Percentiles rank a stretch among this genome's conserved stretches.
Conservation (phyloP, 2,329 filamentous ascomycete species). For the Aureobasidium sp. region DNA sequence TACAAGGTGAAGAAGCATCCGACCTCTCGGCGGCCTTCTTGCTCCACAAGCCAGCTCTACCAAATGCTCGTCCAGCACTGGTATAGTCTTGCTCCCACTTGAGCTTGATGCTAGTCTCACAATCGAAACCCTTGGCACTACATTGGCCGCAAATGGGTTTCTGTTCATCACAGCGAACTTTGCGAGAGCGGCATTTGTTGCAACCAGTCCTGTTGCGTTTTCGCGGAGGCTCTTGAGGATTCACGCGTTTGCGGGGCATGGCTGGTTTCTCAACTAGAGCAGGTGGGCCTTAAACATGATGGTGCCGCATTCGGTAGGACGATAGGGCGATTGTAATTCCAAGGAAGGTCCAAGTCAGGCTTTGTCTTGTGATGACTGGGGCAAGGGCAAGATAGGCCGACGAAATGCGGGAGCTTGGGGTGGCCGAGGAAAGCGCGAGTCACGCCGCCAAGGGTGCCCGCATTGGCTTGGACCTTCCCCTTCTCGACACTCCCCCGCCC, state of each 20-base stretch:
- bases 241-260: conserved; percentile 17
- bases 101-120: conserved; percentile 23
- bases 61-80: conserved; percentile 34
- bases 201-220: conserved; percentile 32
- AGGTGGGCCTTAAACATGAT: conserved; percentile 1
- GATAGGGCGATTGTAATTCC: background rate
- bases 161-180: conserved; percentile 33
- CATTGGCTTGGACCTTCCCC: background rate
- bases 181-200: conserved; percentile 32
- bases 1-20: conserved; percentile 11
- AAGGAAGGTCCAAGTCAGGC: conserved; percentile 9
- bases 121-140: conserved; percentile 27
- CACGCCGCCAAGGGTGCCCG: background rate
- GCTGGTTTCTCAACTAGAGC: background rate
- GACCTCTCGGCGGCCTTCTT: conserved; percentile 14
- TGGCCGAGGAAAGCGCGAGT: background rate
- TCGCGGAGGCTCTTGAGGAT: conserved; percentile 13
- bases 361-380: background rate
- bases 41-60: conserved; percentile 34
- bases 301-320: background rate
- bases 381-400: background rate
- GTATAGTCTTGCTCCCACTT: conserved; percentile 30
- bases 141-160: conserved; percentile 32
- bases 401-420: background rate
- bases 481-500: background rate